Base-by-base conservation (phyloP, 2,329 filamentous ascomycete genomes). In the Colletotrichum salicis region DNA sequence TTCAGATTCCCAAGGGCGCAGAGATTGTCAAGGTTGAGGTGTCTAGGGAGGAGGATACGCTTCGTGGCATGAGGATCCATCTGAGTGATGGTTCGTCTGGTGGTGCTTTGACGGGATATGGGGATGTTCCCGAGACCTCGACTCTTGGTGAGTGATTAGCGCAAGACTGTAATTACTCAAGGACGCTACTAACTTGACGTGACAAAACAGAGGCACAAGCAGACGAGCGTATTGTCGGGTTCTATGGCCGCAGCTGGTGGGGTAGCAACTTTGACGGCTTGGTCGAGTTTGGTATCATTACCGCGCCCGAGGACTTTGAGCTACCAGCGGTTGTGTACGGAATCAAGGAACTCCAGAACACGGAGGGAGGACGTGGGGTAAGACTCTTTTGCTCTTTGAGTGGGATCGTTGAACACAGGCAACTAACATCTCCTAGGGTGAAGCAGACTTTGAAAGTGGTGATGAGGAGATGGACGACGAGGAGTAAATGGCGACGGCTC, bases 251-350 rank as follows among this genome's bases (percentile, higher is more conserved):
- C 60, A 85, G 81, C 67, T 74, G 75, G 60, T 65, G 66, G 70
- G 66, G 66, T 1, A 8, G 13, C 8, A 15, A 33, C 5, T 75
- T 74, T 12, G 76, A 73, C 1, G 75, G 75, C 48, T 79, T 77
- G 74, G 77, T 73, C 64, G 82, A 86, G 72, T 87, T 87, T 76
- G 86, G 85, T 5, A 86, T 87, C 61, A 79, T 87, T 24, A 87
- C 83, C 1, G 83, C 81, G 5, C 82, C 83, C 0, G 81, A 77
- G 65, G 78, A 77, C 45, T 76, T 82, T 3, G 80, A 81, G 7
- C 72, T 86, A 13, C 85, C 85, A 0, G 79, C 80, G 1, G 71
- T 71, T 7, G 77, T 84, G 1, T 87, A 84, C 73, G 80, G 82
- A 19, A 77, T 86, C 78, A 70, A 78, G 8, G 83, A 86, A 74